These are phyloP conservation scores for Ceratobasidium sp. DNA, from an alignment of 1,284 basidiomycete species.

Conservation along the genomic window DNA sequence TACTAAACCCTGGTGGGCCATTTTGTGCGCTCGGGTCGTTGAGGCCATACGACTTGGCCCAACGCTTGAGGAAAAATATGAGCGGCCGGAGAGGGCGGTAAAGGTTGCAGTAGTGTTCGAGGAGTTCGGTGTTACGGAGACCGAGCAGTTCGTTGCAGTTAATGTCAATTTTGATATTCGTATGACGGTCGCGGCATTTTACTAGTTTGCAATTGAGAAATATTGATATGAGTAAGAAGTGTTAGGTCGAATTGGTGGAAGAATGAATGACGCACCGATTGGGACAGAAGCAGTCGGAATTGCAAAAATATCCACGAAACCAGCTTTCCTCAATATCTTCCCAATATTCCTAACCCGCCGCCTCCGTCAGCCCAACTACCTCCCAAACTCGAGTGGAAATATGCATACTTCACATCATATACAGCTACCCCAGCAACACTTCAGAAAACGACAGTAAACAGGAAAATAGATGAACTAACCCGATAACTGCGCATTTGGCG, in stretches of 20 bases:
- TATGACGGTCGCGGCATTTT: constrained; percentile 61
- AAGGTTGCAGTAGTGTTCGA: constrained; percentile 61
- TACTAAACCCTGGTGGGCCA: constrained; percentile 60
- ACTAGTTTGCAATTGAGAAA: constrained; percentile 54
- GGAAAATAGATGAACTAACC: constrained; percentile 50
- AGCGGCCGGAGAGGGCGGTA: constrained; percentile 58
- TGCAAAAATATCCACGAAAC: constrained; percentile 55
- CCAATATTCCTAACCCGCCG: constrained; percentile 34
- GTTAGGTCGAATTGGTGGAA: constrained; percentile 14
- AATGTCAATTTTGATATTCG: constrained; percentile 62
- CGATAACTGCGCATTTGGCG: constrained; percentile 51
- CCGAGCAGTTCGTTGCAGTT: constrained; percentile 70
- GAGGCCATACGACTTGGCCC: constrained; percentile 63
- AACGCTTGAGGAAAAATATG: constrained; percentile 62
- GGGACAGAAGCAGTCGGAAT: constrained; percentile 61
- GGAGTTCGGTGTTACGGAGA: constrained; percentile 61
- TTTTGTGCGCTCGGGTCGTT: constrained; percentile 57
- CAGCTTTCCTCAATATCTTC: constrained; percentile 51
- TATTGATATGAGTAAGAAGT: constrained; percentile 9
- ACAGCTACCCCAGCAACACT: constrained; percentile 50
- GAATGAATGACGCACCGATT: constrained; percentile 57
- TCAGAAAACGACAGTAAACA: background rate
- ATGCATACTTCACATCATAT: constrained; percentile 55
- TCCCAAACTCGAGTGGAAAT: constrained; percentile 45
- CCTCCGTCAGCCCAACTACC: constrained; percentile 50